Evolutionary conservation across 192 early-diverging fungal species (phyloP).

Genomic region (Coemansia pectinata): DNA sequence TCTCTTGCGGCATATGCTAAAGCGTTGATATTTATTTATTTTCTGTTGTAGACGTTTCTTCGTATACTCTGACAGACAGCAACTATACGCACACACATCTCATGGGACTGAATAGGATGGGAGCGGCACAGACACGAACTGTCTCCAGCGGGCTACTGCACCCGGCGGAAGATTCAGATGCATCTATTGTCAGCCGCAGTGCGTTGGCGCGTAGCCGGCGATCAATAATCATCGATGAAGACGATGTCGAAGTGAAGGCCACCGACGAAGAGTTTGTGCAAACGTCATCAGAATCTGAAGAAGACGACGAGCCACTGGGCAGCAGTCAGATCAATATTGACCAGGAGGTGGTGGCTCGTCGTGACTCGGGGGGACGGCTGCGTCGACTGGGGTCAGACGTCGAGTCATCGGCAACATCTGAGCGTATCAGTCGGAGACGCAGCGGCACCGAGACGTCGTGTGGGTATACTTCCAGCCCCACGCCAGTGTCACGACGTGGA

Average conservation of each 20-base stretch:
- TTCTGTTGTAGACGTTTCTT: neutral
- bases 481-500: constrained; percentile 14
- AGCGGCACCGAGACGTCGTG: neutral
- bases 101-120: constrained; percentile 6
- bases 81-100: neutral
- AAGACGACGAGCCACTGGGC: neutral
- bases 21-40: neutral
- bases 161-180: neutral
- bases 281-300: neutral
- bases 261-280: neutral
- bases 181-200: neutral
- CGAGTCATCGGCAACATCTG: neutral
- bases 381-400: neutral
- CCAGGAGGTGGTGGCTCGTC: neutral
- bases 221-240: neutral
- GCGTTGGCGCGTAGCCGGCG: constrained; percentile 3
- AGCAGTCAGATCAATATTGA: neutral
- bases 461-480: constrained; percentile 44
- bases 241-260: neutral
- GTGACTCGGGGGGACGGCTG: neutral
- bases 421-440: neutral
- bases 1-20: neutral
- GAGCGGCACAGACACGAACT: neutral
- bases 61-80: neutral
- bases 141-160: neutral